Conservation (phyloP, 441 rosid genomes). For the Corymbia citriodora region DNA sequence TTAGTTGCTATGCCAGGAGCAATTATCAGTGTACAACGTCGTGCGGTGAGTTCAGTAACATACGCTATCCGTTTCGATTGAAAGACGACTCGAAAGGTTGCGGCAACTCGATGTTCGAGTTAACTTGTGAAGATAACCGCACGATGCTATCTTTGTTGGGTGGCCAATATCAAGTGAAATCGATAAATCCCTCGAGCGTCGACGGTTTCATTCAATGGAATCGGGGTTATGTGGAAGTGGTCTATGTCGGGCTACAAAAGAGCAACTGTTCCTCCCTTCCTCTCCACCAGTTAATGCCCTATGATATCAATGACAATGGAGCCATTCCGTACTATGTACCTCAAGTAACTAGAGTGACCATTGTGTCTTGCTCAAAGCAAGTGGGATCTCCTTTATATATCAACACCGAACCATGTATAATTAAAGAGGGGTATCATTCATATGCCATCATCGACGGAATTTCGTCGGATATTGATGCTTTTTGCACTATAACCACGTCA, state of each 20-base stretch:
- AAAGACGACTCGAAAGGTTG: accelerated
- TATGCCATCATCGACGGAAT: accelerated
- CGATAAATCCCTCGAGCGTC: accelerated
- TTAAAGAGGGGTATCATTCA: accelerated
- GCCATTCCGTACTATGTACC: accelerated
- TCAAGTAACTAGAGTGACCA: accelerated
- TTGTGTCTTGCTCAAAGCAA: neutral
- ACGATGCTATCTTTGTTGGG: accelerated
- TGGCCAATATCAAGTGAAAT: neutral
- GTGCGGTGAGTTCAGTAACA: accelerated
- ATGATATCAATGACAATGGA: accelerated
- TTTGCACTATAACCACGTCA: neutral
- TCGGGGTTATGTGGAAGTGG: accelerated
- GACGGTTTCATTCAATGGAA: accelerated
- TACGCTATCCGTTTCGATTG: neutral
- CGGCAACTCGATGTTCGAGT: accelerated
- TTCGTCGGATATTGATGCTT: accelerated
- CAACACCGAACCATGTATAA: neutral
- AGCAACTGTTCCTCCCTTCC: neutral
- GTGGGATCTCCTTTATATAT: accelerated
- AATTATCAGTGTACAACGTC: accelerated
- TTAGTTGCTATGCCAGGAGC: neutral
- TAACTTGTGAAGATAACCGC: accelerated
- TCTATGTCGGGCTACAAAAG: accelerated
- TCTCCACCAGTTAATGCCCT: accelerated